These are phyloP conservation scores for Camellia oleifera DNA, from an alignment of 179 eudicot species.

Conservation along the genomic window DNA sequence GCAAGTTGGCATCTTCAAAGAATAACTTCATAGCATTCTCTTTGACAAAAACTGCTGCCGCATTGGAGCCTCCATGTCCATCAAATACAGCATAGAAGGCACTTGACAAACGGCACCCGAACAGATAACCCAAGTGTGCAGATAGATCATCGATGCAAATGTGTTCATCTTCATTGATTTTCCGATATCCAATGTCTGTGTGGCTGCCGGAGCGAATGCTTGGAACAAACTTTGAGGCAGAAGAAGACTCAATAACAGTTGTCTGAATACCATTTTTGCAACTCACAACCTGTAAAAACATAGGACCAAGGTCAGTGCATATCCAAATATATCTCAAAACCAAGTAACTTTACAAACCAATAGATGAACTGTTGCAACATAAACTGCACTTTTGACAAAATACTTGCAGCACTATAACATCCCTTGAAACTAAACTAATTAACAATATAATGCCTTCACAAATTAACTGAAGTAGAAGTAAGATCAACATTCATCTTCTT, in stretches of 20 bases:
- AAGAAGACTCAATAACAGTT: slow-evolving; percentile 28
- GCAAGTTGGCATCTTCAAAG: slow-evolving; percentile 29
- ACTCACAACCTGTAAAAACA: slow-evolving; percentile 42
- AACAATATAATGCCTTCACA: not conserved
- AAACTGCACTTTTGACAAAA: not conserved
- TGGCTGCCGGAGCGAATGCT: slow-evolving; percentile 81
- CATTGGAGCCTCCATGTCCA: slow-evolving; percentile 94
- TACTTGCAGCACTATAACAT: not conserved
- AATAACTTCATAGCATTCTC: slow-evolving; percentile 43
- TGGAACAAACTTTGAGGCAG: slow-evolving; percentile 44
- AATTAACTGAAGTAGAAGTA: not conserved
- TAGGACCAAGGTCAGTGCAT: not conserved
- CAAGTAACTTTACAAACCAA: not conserved
- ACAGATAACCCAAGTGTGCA: slow-evolving; percentile 51
- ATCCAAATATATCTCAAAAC: not conserved
- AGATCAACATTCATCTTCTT: not conserved
- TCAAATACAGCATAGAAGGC: slow-evolving; percentile 91
- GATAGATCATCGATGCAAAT: slow-evolving; percentile 72
- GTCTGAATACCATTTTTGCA: slow-evolving; percentile 33
- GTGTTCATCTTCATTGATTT: slow-evolving; percentile 80
- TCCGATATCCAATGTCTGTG: slow-evolving; percentile 72
- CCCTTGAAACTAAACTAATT: not conserved
- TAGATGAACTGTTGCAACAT: not conserved
- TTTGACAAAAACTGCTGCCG: slow-evolving; percentile 67
- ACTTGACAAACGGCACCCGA: slow-evolving; percentile 60